Percentiles rank a stretch among this genome's conserved stretches.
Conservation (phyloP, 2,329 filamentous ascomycete genomes). For the Geoglossum cookeanum region DNA sequence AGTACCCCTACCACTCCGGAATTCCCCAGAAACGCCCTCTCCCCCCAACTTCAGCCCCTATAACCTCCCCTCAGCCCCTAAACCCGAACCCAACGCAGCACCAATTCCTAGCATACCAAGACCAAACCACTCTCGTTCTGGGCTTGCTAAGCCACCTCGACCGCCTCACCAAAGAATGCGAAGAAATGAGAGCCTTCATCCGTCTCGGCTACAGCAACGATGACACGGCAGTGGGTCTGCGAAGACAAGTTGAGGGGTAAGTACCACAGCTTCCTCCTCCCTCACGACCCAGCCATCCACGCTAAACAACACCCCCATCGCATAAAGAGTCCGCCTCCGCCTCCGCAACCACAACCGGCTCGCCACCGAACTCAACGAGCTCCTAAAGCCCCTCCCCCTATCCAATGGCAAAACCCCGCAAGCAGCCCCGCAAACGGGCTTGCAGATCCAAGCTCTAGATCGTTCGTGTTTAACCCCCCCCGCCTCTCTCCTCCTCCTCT, state of each 20-base stretch:
- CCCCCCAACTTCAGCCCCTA: background rate
- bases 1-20: background rate
- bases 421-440: constrained; percentile 9
- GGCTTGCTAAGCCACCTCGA: constrained; percentile 11
- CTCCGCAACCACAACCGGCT: constrained; percentile 10
- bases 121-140: constrained; percentile 12
- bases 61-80: background rate
- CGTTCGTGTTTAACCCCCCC: constrained; percentile 8
- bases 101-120: constrained; percentile 10
- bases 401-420: constrained; percentile 9
- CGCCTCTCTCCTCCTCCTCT: background rate
- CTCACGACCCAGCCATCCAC: background rate
- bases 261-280: constrained; percentile 5
- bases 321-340: constrained; percentile 10
- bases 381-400: constrained; percentile 9
- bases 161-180: constrained; percentile 10
- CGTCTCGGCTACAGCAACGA: constrained; percentile 2
- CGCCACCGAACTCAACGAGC: constrained; percentile 12
- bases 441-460: constrained; percentile 8
- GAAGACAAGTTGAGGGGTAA: constrained; percentile 7
- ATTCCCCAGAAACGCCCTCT: background rate
- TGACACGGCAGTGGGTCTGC: background rate
- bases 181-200: constrained; percentile 12
- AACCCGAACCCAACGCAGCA: background rate
- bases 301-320: background rate